phyloP scores from a whole-genome alignment of 2,329 filamentous ascomycete genomes.

The Emmonsiellopsis sp. region DNA sequence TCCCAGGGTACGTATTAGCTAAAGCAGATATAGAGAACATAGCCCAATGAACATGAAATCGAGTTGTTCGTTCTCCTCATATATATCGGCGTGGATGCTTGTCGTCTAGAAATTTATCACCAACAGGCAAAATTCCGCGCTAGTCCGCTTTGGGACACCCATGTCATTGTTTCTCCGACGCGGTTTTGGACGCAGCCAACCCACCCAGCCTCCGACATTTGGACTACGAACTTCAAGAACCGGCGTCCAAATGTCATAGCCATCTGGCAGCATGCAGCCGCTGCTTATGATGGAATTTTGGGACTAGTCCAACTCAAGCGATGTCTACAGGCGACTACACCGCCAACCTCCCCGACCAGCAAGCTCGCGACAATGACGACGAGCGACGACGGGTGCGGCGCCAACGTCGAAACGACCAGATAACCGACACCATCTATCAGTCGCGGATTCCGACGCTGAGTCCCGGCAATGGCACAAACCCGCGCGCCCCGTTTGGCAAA shows the following conservation, averaged over 20 bases:
- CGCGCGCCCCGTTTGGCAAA: slow-evolving; percentile 24
- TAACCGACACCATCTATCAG: slow-evolving; percentile 20
- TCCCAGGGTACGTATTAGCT: neutral
- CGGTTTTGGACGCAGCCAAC: slow-evolving; percentile 1
- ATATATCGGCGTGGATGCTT: neutral
- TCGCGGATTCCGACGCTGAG: slow-evolving; percentile 21
- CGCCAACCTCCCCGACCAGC: slow-evolving; percentile 16
- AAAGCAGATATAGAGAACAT: no score
- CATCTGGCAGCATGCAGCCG: slow-evolving; percentile 1
- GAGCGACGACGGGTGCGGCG: slow-evolving; percentile 22
- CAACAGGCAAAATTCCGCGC: neutral
- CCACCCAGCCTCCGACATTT: neutral
- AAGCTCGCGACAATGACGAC: slow-evolving; percentile 13
- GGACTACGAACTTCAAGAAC: neutral
- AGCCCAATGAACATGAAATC: no score
- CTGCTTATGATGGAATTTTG: slow-evolving; percentile 1
- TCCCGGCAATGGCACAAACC: slow-evolving; percentile 17
- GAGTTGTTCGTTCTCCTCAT: no score
- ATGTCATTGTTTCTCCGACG: slow-evolving; percentile 2
- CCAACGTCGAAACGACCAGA: slow-evolving; percentile 16
- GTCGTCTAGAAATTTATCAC: neutral
- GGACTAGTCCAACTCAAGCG: slow-evolving; percentile 7
- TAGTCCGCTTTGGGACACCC: slow-evolving; percentile 5
- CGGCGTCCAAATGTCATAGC: neutral
- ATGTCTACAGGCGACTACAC: slow-evolving; percentile 27